Base-by-base conservation (phyloP, 352 stramenopile species). In the Phytophthora agathidicida region DNA sequence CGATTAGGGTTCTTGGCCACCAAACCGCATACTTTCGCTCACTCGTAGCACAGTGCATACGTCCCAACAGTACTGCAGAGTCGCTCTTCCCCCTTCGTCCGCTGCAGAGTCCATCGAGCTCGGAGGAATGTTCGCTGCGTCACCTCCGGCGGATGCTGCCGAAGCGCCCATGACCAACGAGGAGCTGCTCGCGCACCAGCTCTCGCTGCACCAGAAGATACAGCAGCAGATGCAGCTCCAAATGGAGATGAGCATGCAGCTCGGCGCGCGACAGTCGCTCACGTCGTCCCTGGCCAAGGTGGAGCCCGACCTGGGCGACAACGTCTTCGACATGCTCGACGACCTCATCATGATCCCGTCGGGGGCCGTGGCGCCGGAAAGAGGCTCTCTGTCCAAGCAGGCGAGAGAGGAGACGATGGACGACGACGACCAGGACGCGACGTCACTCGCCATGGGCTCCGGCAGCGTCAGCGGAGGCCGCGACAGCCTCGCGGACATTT, bases 321-420 rank as follows among this genome's bases (percentile, higher is more conserved):
- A 88, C 68, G 80, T 94, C 24, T 94, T 94, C 57, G 84, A 94
- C 61, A 94, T 94, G 84, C 69, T 94, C 28, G 84, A 94, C 70
- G 84, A 94, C 49, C 75, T 94, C 53, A 91, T 94, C 60, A 89
- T 91, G 78, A 89, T 94, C 58, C 76, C 79, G 35, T 82, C 74
- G 1, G 68, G 78, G 1, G 70, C 69, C 0, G 72, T 83, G 13
- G 60, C 79, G 6, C 60, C 80, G 5, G 80, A 91, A 53, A 77
- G 83, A 48, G 70, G 63, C 24, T 88, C 75, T n/a, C 50, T 93
- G 14, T 90, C 79, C 20, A 89, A 89, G 46, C 64, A 78, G 24
- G 68, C 82, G 46, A 46, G 68, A 26, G 64, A 76, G 23, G 57
- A 85, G 19, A 71, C 65, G 24, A 63, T 72, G 47, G 31, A 70